phyloP scores from a whole-genome alignment of 768 basidiomycete genomes.

The Tricholoma sp. region DNA sequence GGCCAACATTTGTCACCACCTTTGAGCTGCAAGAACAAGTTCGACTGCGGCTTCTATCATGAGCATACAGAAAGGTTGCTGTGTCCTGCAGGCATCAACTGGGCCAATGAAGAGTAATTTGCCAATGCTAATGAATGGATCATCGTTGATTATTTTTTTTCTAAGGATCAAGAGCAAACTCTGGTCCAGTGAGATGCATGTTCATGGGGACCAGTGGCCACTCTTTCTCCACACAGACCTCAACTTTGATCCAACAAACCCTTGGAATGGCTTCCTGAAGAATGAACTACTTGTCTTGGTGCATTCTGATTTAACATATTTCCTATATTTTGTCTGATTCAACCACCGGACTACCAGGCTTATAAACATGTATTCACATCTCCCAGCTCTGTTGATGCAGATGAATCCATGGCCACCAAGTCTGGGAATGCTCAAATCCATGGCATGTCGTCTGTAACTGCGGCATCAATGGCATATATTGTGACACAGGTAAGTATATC shows the following conservation, averaged over 20 bases:
- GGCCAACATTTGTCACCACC: neutral
- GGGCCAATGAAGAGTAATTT: neutral
- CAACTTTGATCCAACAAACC: neutral
- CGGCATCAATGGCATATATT: neutral
- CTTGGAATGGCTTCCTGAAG: neutral
- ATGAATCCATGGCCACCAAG: neutral
- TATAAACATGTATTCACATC: neutral
- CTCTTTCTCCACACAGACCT: neutral
- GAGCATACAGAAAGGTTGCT: neutral
- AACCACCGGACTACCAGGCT: neutral
- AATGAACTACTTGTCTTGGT: neutral
- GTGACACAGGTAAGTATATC: neutral
- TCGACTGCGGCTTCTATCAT: conserved; percentile 2
- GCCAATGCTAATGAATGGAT: neutral
- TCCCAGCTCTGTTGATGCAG: neutral
- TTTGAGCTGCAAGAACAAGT: neutral
- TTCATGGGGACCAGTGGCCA: neutral
- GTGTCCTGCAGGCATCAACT: neutral
- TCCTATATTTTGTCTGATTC: neutral
- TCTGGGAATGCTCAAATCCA: neutral
- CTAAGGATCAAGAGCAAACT: neutral
- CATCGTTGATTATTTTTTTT: neutral
- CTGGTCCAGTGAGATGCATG: neutral
- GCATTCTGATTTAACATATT: neutral
- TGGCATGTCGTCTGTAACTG: neutral